These are phyloP conservation scores for Xylaria nigripes DNA, from an alignment of 495 filamentous ascomycete genomes.

Conservation along the genomic window DNA sequence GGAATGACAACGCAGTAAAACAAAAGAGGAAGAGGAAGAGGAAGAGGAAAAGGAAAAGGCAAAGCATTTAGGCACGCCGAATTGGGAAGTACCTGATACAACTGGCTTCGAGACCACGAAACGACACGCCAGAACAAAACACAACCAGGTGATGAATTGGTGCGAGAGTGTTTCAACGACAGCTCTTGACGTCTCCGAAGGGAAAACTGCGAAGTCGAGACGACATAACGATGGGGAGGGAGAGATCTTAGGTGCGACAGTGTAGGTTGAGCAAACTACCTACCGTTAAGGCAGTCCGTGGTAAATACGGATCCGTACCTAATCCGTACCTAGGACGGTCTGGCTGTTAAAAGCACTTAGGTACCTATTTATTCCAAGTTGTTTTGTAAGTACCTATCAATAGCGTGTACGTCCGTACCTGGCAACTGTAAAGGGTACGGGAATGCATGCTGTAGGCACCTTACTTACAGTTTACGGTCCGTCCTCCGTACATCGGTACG, in stretches of 20 bases:
- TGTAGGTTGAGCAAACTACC: too few species aligned
- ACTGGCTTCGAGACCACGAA: slow-evolving; percentile 3
- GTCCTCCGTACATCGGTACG: too few species aligned
- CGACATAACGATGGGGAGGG: background rate
- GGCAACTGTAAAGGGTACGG: background rate
- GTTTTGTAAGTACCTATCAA: too few species aligned
- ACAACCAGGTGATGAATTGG: slow-evolving; percentile 3
- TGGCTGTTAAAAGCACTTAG: background rate
- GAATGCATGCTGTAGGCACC: too few species aligned
- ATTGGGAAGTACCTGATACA: background rate
- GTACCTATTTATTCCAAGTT: background rate
- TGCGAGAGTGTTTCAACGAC: slow-evolving; percentile 14
- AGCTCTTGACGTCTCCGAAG: slow-evolving; percentile 11
- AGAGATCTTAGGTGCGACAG: background rate
- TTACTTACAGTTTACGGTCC: too few species aligned
- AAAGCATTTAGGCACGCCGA: background rate
- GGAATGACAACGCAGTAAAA: background rate
- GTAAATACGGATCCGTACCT: too few species aligned
- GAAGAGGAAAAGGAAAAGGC: background rate
- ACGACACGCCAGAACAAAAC: background rate
- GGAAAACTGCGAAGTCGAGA: slow-evolving; percentile 8
- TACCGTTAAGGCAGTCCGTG: too few species aligned
- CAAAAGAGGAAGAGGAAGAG: background rate
- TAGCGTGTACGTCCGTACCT: background rate
- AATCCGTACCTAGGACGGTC: too few species aligned